These are phyloP conservation scores for Umbelopsis sp. DNA, from an alignment of 192 early-diverging fungal genomes.

Conservation along the genomic window DNA sequence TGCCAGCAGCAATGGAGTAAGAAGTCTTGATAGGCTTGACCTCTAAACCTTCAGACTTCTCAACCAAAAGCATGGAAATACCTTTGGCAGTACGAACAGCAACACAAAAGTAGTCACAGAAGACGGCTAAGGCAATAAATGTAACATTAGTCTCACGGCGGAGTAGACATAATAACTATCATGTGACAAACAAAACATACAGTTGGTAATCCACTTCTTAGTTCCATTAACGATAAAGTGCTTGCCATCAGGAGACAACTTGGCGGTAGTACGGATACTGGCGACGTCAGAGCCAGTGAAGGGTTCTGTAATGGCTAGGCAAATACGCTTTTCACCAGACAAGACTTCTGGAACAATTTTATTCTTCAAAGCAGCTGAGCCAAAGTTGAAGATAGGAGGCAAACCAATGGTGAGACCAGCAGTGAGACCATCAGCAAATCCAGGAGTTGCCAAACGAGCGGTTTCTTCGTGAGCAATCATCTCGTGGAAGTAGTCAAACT, in stretches of 20 bases:
- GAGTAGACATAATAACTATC: slow-evolving; percentile 63
- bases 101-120: slow-evolving; percentile 46
- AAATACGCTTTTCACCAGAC: slow-evolving; percentile 76
- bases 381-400: slow-evolving; percentile 79
- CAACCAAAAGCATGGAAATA: slow-evolving; percentile 72
- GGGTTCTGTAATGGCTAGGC: slow-evolving; percentile 83
- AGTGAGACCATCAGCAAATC: slow-evolving; percentile 70
- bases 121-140: slow-evolving; percentile 68
- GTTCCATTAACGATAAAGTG: slow-evolving; percentile 82
- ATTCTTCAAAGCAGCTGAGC: slow-evolving; percentile 62
- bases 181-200: slow-evolving; percentile 69
- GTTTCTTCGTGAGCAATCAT: slow-evolving; percentile 74
- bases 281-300: slow-evolving; percentile 79
- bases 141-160: slow-evolving; percentile 46
- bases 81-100: slow-evolving; percentile 44
- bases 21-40: slow-evolving; percentile 72
- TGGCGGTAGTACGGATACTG: slow-evolving; percentile 68
- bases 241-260: slow-evolving; percentile 64
- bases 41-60: slow-evolving; percentile 56
- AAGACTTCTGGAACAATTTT: slow-evolving; percentile 66
- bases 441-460: slow-evolving; percentile 72
- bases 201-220: slow-evolving; percentile 86
- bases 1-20: slow-evolving; percentile 65
- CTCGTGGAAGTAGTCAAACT: slow-evolving; percentile 75
- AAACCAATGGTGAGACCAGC: slow-evolving; percentile 73